phyloP scores from a whole-genome alignment of 345 rosid genomes.

The Linum usitatissimum region DNA sequence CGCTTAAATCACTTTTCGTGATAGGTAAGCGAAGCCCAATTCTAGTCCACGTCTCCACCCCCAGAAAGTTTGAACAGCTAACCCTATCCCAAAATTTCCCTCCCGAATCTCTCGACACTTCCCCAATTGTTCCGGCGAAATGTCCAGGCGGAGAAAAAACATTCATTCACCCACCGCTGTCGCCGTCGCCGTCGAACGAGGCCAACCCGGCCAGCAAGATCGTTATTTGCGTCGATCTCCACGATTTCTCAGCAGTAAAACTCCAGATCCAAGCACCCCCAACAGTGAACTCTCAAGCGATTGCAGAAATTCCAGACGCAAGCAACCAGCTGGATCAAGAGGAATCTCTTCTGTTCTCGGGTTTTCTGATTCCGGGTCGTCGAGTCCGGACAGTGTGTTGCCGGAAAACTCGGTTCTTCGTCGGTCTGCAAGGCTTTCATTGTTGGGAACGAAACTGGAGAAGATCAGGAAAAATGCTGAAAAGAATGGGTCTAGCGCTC shows the following conservation, averaged over 20 bases:
- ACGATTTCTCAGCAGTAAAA: neutral
- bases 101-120: neutral
- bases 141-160: neutral
- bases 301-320: neutral
- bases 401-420: neutral
- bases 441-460: neutral
- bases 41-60: too few relatives aligned
- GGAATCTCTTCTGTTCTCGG: neutral
- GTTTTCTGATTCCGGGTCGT: neutral
- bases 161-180: neutral
- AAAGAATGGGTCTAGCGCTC: neutral
- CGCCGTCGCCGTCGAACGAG: neutral
- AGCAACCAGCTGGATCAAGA: neutral
- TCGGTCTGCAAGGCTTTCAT: neutral
- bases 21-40: too few relatives aligned
- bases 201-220: neutral
- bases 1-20: too few relatives aligned
- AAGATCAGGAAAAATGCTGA: neutral
- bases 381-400: neutral
- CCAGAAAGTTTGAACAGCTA: neutral
- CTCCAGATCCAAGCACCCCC: neutral
- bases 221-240: conserved; percentile 7
- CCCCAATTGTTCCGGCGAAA: neutral
- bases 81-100: neutral
- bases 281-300: neutral